Conservation (phyloP, 371 early-diverging fungal genomes). For the Blakeslea trispora region DNA sequence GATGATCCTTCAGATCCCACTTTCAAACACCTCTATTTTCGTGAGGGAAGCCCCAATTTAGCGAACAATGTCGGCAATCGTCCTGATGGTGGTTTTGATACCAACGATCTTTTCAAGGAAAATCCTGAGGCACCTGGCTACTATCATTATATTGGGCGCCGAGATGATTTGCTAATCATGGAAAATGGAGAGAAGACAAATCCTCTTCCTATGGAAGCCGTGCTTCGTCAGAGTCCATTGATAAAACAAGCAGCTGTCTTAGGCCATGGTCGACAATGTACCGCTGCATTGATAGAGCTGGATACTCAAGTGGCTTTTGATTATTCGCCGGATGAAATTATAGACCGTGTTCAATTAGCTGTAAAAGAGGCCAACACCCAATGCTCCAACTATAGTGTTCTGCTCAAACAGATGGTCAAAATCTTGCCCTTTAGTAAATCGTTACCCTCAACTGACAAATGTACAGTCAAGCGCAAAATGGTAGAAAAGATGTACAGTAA, state of each 20-base stretch:
- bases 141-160: slow-evolving; percentile 33
- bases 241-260: slow-evolving; percentile 31
- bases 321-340: slow-evolving; percentile 25
- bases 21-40: slow-evolving; percentile 1
- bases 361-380: slow-evolving; percentile 38
- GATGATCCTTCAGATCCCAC: background rate
- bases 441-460: slow-evolving; percentile 23
- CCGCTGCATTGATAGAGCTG: slow-evolving; percentile 32
- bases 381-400: slow-evolving; percentile 39
- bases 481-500: slow-evolving; percentile 20
- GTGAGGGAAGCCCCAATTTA: slow-evolving; percentile 11
- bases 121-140: slow-evolving; percentile 23
- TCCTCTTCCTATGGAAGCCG: slow-evolving; percentile 42
- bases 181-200: slow-evolving; percentile 52
- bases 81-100: slow-evolving; percentile 35
- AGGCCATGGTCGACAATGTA: slow-evolving; percentile 37
- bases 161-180: slow-evolving; percentile 42
- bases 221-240: slow-evolving; percentile 23
- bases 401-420: slow-evolving; percentile 35
- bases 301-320: slow-evolving; percentile 19
- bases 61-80: slow-evolving; percentile 30
- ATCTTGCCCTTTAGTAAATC: slow-evolving; percentile 14
- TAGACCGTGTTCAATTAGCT: slow-evolving; percentile 22
- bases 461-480: slow-evolving; percentile 23
- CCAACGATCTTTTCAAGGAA: slow-evolving; percentile 38